Percentiles rank a stretch among this genome's conserved stretches.
phyloP scores from a whole-genome alignment of 2,329 filamentous ascomycete species.

The Exophiala mesophila region DNA sequence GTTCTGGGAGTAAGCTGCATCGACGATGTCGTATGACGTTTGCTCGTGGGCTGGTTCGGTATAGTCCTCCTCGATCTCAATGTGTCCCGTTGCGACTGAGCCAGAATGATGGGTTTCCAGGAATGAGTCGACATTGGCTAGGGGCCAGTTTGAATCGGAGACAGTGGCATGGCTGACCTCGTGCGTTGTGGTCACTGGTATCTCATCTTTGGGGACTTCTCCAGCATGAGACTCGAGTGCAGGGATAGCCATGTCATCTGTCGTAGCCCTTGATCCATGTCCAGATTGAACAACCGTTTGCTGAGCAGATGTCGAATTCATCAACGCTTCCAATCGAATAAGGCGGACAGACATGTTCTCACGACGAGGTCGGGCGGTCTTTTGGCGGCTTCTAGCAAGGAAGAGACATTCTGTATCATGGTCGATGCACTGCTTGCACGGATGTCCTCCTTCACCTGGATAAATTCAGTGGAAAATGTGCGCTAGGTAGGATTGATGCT shows the following conservation, averaged over 20 bases:
- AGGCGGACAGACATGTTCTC: conserved; percentile 5
- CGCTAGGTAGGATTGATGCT: conserved; percentile 2
- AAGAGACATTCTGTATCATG: conserved; percentile 1
- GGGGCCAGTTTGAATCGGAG: background rate
- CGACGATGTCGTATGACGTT: background rate
- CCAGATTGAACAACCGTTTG: background rate
- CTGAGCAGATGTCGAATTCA: conserved; percentile 4
- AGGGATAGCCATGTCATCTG: background rate
- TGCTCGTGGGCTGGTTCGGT: background rate
- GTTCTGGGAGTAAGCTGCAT: conserved; percentile 1
- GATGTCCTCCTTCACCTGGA: conserved; percentile 6
- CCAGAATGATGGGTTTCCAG: background rate
- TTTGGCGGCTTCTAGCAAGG: conserved; percentile 4
- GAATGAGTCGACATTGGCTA: background rate
- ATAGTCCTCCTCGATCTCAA: background rate
- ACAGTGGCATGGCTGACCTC: conserved; percentile 2
- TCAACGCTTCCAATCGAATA: conserved; percentile 6
- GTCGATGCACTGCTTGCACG: conserved; percentile 1
- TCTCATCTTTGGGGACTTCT: conserved; percentile 1
- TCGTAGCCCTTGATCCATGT: background rate
- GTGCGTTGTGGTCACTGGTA: conserved; percentile 3
- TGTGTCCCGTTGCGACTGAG: background rate
- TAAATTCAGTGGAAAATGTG: background rate
- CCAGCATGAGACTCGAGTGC: background rate
- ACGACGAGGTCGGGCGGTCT: background rate